These are phyloP conservation scores for Talaromyces proteolyticus DNA, from an alignment of 495 filamentous ascomycete genomes.

Conservation along the genomic window DNA sequence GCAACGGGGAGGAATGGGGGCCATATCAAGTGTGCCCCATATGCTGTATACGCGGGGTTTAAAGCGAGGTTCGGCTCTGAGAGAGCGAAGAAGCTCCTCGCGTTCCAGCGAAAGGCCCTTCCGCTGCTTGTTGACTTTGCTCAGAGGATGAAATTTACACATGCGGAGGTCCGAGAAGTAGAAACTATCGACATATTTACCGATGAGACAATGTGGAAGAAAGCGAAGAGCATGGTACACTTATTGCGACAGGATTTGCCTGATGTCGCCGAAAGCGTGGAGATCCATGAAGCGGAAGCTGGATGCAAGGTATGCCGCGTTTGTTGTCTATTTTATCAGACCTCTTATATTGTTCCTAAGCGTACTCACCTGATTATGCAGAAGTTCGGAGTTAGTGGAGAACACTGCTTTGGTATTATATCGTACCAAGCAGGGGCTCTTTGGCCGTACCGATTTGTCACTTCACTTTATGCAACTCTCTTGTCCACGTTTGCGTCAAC, in stretches of 20 bases:
- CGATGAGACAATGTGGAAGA: slow-evolving; percentile 24
- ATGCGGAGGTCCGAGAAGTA: slow-evolving; percentile 22
- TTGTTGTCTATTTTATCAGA: neutral
- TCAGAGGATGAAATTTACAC: neutral
- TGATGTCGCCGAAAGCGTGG: slow-evolving; percentile 14
- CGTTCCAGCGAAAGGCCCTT: slow-evolving; percentile 6
- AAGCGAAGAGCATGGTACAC: slow-evolving; percentile 22
- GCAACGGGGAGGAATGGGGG: slow-evolving; percentile 61
- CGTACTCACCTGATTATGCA: too few relatives aligned
- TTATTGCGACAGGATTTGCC: slow-evolving; percentile 24
- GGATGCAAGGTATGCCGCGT: slow-evolving; percentile 17
- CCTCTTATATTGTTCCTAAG: neutral
- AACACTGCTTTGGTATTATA: slow-evolving; percentile 15
- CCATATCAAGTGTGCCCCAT: slow-evolving; percentile 12
- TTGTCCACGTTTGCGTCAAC: slow-evolving; percentile 12
- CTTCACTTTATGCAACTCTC: slow-evolving; percentile 26
- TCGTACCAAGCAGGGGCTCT: slow-evolving; percentile 28
- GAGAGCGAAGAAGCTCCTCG: slow-evolving; percentile 2
- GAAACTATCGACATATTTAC: slow-evolving; percentile 31
- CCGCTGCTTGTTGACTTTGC: slow-evolving; percentile 6
- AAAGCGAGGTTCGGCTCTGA: slow-evolving; percentile 9
- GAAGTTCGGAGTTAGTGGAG: slow-evolving; percentile 6
- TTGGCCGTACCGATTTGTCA: slow-evolving; percentile 39
- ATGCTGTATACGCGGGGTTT: slow-evolving; percentile 17
- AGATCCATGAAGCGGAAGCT: slow-evolving; percentile 15